Evolutionary conservation across 164 flowering plant genomes (phyloP), one percentile per base, ranked within the genome.

Genomic region (Dillenia suffruticosa): DNA sequence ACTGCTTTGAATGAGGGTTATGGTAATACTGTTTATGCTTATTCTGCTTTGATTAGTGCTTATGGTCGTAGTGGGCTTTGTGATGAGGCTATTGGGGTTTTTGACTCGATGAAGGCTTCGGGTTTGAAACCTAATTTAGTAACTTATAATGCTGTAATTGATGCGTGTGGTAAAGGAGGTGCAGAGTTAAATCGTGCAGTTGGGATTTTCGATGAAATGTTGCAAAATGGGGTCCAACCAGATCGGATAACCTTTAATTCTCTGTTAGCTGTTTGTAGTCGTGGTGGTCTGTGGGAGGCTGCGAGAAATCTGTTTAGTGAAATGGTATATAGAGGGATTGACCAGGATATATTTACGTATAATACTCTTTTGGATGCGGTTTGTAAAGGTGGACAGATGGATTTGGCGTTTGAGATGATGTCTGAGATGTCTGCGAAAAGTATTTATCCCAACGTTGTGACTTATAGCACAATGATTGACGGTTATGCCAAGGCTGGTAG

Each of bases 131-230:
- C 99, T 0, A 95, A 95, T 77, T 78, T 92, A 61, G 96, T 95
- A 12, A 88, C 96, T 44, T 95, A 88, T 61, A 95, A 95, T 81
- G 92, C 99, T 8, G 86, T 92, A 51, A 95, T 95, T 59, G 97
- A 95, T 79, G 99, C 99, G 0, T 89, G 92, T 79, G 99, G 86
- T 2, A 95, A 95, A 78, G 97, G 97, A 51, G 97, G 99, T 16
- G 84, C 84, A 50, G 87, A 87, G 49, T 88, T 85, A 61, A 71
- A 74, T 43, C 62, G 68, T 51, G 96, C 88, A 0, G 67, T 71
- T 10, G 80, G 63, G 57, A 71, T 89, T 54, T 88, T 89, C 17
- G 80, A 89, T 69, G 96, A 95, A 45, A 95, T 95, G 99, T 63
- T 81, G 65, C 67, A 56, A 14, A 78, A 74, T 60, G 86, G 96